phyloP scores from a whole-genome alignment of 148 eudicot genomes.

The Amaranthus hypochondriacus region DNA sequence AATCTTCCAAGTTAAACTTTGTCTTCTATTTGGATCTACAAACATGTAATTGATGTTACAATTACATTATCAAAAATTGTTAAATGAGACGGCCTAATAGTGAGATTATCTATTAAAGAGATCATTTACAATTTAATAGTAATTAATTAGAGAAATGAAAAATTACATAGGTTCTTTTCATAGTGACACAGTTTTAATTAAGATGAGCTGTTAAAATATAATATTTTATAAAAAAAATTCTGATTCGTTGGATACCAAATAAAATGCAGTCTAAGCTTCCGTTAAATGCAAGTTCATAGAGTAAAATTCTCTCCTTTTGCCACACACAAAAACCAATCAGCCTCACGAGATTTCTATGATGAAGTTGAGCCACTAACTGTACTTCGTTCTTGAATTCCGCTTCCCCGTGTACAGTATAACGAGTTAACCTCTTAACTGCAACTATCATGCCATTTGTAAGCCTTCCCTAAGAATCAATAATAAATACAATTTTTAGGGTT shows the following conservation, averaged over 20 bases:
- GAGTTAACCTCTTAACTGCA: slow-evolving; percentile 21
- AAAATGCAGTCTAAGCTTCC: slow-evolving; percentile 33
- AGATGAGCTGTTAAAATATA: too few relatives aligned
- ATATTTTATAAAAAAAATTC: neutral
- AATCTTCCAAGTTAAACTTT: slow-evolving; percentile 25
- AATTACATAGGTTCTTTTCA: too few relatives aligned
- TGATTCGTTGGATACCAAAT: slow-evolving; percentile 19
- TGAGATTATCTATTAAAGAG: too few relatives aligned
- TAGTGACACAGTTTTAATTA: too few relatives aligned
- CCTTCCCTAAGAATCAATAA: slow-evolving; percentile 2
- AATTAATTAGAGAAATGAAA: too few relatives aligned
- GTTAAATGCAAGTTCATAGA: slow-evolving; percentile 31
- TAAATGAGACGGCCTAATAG: too few relatives aligned
- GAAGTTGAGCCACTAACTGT: slow-evolving; percentile 23
- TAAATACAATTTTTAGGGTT: too few relatives aligned
- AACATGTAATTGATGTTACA: neutral
- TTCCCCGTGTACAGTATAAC: slow-evolving; percentile 9
- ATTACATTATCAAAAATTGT: neutral
- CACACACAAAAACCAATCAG: slow-evolving; percentile 32
- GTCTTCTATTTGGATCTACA: slow-evolving; percentile 22
- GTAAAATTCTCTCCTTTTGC: slow-evolving; percentile 25
- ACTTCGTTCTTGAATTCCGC: slow-evolving; percentile 21
- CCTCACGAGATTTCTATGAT: slow-evolving; percentile 25
- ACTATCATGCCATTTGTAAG: slow-evolving; percentile 18
- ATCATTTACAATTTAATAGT: too few relatives aligned